phyloP scores from a whole-genome alignment of 768 basidiomycete genomes.

The Gyrodon lividus region DNA sequence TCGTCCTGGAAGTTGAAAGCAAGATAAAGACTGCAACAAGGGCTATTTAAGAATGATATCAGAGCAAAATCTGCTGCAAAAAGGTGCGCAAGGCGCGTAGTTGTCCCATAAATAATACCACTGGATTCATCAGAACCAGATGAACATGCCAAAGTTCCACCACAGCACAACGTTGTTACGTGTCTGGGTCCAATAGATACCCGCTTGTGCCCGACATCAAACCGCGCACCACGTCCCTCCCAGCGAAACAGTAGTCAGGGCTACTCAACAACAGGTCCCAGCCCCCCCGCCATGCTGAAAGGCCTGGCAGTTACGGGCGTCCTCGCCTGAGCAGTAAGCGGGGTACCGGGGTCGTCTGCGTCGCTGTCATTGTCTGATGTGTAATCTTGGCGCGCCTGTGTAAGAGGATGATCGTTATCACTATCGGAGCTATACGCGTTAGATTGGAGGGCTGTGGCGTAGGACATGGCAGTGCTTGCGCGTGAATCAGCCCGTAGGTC shows the following conservation, averaged over 20 bases:
- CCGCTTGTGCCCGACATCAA: no score
- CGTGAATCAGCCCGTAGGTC: conserved; percentile 10
- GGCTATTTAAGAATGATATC: no score
- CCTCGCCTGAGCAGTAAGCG: conserved; percentile 13
- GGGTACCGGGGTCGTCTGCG: conserved; percentile 1
- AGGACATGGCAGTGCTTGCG: conserved; percentile 15
- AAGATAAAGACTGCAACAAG: neutral
- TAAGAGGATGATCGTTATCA: neutral
- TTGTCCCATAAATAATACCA: neutral
- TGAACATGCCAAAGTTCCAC: neutral
- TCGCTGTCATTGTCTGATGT: conserved; percentile 4
- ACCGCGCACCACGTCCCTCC: neutral
- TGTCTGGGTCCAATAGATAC: neutral
- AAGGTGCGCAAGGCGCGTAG: neutral
- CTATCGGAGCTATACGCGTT: neutral
- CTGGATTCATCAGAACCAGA: neutral
- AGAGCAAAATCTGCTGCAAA: no score
- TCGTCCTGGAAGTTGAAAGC: neutral
- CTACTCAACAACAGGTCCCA: neutral
- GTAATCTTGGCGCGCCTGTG: neutral
- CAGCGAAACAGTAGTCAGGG: neutral
- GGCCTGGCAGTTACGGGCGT: conserved; percentile 22
- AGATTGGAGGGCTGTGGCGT: conserved; percentile 8
- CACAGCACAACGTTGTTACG: neutral
- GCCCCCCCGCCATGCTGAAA: neutral